Conservation (phyloP, 1,139 yeast genomes). For the Kodamaea derodonti region DNA sequence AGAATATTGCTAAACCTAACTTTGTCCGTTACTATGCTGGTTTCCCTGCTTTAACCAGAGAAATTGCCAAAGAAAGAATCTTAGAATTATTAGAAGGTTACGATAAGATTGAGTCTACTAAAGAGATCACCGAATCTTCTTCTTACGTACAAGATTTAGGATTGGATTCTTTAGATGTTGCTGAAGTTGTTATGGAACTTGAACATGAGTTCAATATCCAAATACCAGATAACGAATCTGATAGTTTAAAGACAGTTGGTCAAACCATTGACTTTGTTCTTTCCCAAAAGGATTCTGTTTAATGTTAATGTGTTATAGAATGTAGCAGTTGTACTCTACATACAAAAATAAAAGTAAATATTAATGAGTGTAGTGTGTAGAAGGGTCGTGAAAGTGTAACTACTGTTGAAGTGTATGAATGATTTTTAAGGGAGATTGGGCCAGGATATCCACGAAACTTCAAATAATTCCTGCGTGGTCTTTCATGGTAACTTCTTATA, state of each 20-base stretch:
- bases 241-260: conserved; percentile 74
- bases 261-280: conserved; percentile 77
- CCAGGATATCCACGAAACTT: too few species aligned
- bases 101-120: conserved; percentile 56
- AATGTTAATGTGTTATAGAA: too few species aligned
- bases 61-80: conserved; percentile 70
- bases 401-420: too few species aligned
- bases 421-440: too few species aligned
- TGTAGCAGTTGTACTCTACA: too few species aligned
- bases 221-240: conserved; percentile 86
- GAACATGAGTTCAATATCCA: conserved; percentile 78
- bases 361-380: too few species aligned
- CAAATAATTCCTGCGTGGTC: too few species aligned
- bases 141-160: conserved; percentile 74
- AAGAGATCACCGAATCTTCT: conserved; percentile 54
- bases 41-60: conserved; percentile 65
- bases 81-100: conserved; percentile 76
- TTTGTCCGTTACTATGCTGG: conserved; percentile 52
- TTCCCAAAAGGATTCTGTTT: conserved; percentile 68
- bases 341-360: too few species aligned
- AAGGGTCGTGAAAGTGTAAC: too few species aligned
- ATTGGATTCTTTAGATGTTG: conserved; percentile 82
- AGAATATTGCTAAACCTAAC: too few species aligned
- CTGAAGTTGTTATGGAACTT: conserved; percentile 85
- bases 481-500: too few species aligned